These are phyloP conservation scores for Fusarium mundagurra DNA, from an alignment of 2,329 filamentous ascomycete genomes.

Conservation along the genomic window DNA sequence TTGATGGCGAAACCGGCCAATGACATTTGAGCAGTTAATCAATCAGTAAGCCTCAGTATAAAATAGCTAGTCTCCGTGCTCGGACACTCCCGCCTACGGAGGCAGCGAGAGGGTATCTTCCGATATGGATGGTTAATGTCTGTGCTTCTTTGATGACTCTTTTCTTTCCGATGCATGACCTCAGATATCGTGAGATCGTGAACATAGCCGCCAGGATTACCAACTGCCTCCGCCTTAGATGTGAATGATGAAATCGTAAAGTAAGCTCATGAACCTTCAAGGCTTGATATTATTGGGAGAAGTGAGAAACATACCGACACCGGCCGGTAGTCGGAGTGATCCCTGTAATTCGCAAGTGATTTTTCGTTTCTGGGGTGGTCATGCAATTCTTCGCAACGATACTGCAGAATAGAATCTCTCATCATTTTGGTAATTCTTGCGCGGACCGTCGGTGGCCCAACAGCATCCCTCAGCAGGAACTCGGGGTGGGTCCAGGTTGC, in stretches of 20 bases:
- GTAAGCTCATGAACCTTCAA: constrained; percentile 12
- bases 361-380: constrained; percentile 11
- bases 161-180: neutral
- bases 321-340: constrained; percentile 44
- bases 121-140: neutral
- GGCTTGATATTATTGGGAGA: neutral
- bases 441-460: constrained; percentile 46
- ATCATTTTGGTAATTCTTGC: constrained; percentile 21
- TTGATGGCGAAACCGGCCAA: constrained; percentile 18
- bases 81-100: constrained; percentile 30
- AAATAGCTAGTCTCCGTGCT: constrained; percentile 21
- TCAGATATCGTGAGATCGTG: neutral
- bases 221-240: constrained; percentile 21
- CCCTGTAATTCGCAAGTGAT: neutral
- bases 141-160: constrained; percentile 1
- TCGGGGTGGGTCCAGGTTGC: constrained; percentile 40
- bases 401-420: constrained; percentile 13
- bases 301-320: constrained; percentile 27
- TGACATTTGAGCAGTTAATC: constrained; percentile 35
- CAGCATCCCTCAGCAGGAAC: constrained; percentile 41
- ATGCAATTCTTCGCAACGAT: constrained; percentile 22
- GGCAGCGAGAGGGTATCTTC: constrained; percentile 22
- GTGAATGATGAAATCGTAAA: constrained; percentile 31
- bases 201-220: constrained; percentile 19
- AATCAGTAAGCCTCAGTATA: constrained; percentile 36